Evolutionary conservation across 495 filamentous ascomycete genomes (phyloP).

Genomic region (Chaetomium fimeti): DNA sequence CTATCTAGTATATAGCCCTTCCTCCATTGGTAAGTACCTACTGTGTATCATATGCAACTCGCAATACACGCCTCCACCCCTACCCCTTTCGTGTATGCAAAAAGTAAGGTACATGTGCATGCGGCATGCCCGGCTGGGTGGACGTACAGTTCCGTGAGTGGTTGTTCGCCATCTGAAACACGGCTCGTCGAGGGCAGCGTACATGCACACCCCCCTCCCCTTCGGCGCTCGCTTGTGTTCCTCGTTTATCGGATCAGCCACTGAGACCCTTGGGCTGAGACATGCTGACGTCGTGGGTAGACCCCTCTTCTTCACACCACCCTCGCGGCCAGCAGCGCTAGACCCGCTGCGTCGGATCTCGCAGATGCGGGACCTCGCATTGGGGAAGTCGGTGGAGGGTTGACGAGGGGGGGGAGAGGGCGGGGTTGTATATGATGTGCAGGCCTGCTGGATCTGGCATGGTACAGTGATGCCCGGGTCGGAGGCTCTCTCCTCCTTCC

Average conservation of each 20-base stretch:
- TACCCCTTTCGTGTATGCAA: background rate
- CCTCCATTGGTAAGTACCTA: background rate
- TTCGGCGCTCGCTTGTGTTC: background rate
- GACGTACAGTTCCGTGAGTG: constrained; percentile 8
- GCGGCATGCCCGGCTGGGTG: background rate
- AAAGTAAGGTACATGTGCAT: constrained; percentile 4
- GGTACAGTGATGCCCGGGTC: background rate
- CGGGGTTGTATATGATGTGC: background rate
- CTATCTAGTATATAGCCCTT: background rate
- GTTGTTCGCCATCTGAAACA: constrained; percentile 8
- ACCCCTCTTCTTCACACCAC: constrained; percentile 14
- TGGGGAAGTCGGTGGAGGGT: background rate
- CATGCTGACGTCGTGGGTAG: constrained; percentile 9
- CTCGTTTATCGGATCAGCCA: background rate
- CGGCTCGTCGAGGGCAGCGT: background rate
- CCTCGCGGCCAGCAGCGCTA: background rate
- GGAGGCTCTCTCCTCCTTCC: background rate
- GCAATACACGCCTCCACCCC: background rate
- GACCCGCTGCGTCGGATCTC: constrained; percentile 17
- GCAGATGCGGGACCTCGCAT: constrained; percentile 17
- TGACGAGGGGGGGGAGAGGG: background rate
- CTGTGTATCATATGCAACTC: background rate
- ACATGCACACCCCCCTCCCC: constrained; percentile 9
- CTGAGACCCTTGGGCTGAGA: background rate
- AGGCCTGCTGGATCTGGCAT: background rate